Evolutionary conservation across 768 basidiomycete species (phyloP), one percentile per base, ranked within the genome.

Genomic region (Podaxis sp.): DNA sequence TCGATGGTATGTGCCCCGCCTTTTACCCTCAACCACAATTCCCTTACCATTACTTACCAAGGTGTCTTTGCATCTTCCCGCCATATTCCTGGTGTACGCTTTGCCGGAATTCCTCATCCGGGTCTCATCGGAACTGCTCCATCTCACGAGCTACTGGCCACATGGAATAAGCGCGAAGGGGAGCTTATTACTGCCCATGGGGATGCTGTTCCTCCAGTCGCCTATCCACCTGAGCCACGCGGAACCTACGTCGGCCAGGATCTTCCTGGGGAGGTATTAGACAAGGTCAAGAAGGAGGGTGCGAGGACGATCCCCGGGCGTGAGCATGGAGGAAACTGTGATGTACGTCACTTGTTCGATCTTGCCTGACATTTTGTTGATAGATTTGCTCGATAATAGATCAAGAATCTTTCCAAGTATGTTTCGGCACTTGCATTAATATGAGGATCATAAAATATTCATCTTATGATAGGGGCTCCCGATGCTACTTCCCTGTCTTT

Each of bases 271-370:
- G 75, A 79, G 3, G 68, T 87, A 2, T 67, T 69, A 52, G 75
- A 77, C 62, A 86, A 81, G 76, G 83, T 92, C 59, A 75, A 76
- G 10, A 68, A 65, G 32, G 88, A 92, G 63, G 90, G 90, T 21
- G 89, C 89, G 40, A 77, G 90, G 62, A 91, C 90, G 0, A 76
- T 89, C 46, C 90, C 90, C 5, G 88, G 86, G 13, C 71, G 90
- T n/a, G 89, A 92, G 68, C 88, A 91, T 69, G 89, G 90, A 16
- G 90, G 90, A 28, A 89, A 89, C 61, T 89, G 87, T 66, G 87
- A 89, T 72, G 88, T 82, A 66, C 60, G 78, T 76, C 50, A 32
- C 5, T 0, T 47, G 18, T 55, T 35, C 61, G 18, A 3, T 56
- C 18, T 42, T 57, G 32, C 48, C 36, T 23, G 7, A 11, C 25